A percentile compares a stretch with the other conserved stretches of the same genome.
phyloP scores from a whole-genome alignment of 139 green algal species.

The Chlamydomonas schloesseri region DNA sequence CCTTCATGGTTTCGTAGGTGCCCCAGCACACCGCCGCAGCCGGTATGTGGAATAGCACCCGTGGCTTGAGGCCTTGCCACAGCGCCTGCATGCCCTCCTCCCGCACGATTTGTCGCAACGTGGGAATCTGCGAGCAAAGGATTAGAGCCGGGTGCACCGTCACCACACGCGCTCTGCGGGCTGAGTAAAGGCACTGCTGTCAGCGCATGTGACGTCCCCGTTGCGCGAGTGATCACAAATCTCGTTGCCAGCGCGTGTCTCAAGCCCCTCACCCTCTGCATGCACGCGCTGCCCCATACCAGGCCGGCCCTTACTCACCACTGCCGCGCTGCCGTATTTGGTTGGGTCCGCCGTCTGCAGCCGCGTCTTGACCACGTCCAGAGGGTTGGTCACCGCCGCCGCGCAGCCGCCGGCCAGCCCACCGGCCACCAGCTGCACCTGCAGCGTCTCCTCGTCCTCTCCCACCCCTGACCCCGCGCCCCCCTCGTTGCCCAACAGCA shows the following conservation, averaged over 20 bases:
- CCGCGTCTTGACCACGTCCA: slow-evolving; percentile 95
- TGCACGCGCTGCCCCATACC: no score
- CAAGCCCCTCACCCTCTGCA: no score
- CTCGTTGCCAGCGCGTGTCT: no score
- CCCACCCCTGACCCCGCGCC: neutral
- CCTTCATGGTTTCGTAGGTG: slow-evolving; percentile 95
- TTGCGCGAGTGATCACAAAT: no score
- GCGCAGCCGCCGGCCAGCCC: slow-evolving; percentile 83
- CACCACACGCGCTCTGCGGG: neutral
- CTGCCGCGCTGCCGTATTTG: slow-evolving; percentile 19
- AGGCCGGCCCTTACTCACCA: neutral
- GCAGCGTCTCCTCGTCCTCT: slow-evolving; percentile 61
- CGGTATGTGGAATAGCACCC: slow-evolving; percentile 95
- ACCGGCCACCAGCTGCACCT: slow-evolving; percentile 77
- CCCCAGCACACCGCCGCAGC: slow-evolving; percentile 94
- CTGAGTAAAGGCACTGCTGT: neutral
- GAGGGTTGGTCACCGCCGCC: slow-evolving; percentile 81
- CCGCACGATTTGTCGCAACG: slow-evolving; percentile 76
- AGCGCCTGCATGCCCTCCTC: slow-evolving; percentile 89
- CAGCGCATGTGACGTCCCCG: no score
- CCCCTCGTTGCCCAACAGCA: slow-evolving; percentile 53
- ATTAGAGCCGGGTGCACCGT: neutral
- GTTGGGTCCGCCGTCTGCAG: slow-evolving; percentile 80
- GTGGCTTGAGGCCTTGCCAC: slow-evolving; percentile 83
- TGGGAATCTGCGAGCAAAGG: slow-evolving; percentile 64